phyloP scores from a whole-genome alignment of 495 filamentous ascomycete species.

The Cudoniella acicularis region DNA sequence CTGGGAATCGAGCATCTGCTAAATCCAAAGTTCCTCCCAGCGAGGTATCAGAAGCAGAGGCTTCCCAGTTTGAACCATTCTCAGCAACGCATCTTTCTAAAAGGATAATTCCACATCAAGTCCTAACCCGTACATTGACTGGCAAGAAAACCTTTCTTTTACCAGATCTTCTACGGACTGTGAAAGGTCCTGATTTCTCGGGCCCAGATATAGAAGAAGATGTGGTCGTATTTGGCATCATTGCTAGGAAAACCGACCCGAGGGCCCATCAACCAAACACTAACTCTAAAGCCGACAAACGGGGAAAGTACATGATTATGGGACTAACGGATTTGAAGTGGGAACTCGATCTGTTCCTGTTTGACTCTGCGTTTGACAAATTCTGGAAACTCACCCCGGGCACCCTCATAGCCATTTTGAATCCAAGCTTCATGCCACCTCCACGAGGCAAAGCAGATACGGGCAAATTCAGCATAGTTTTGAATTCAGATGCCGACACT shows the following conservation, averaged over 20 bases:
- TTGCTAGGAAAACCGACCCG: slow-evolving; percentile 83
- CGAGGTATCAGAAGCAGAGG: slow-evolving; percentile 32
- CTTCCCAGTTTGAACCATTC: slow-evolving; percentile 69
- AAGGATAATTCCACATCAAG: slow-evolving; percentile 79
- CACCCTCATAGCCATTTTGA: slow-evolving; percentile 88
- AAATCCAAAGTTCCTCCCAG: slow-evolving; percentile 16
- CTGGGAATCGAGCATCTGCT: slow-evolving; percentile 23
- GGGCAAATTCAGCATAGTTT: slow-evolving; percentile 75
- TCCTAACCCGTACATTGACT: slow-evolving; percentile 67
- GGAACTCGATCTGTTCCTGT: slow-evolving; percentile 89
- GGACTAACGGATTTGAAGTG: slow-evolving; percentile 83
- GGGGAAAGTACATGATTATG: slow-evolving; percentile 86
- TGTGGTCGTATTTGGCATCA: slow-evolving; percentile 80
- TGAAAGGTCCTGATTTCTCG: slow-evolving; percentile 82
- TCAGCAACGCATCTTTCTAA: slow-evolving; percentile 81
- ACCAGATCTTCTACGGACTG: slow-evolving; percentile 73
- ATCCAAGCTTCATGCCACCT: slow-evolving; percentile 87
- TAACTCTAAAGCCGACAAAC: slow-evolving; percentile 23
- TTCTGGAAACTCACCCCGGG: slow-evolving; percentile 89
- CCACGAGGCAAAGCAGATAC: slow-evolving; percentile 66
- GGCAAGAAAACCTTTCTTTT: slow-evolving; percentile 74
- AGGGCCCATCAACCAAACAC: slow-evolving; percentile 53
- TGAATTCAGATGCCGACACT: slow-evolving; percentile 80
- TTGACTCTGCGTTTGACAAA: slow-evolving; percentile 81
- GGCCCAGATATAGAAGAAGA: slow-evolving; percentile 82